Percentiles rank a stretch among this genome's conserved stretches.
Conservation (phyloP, 2,329 filamentous ascomycete species). For the Penicillium sp. region DNA sequence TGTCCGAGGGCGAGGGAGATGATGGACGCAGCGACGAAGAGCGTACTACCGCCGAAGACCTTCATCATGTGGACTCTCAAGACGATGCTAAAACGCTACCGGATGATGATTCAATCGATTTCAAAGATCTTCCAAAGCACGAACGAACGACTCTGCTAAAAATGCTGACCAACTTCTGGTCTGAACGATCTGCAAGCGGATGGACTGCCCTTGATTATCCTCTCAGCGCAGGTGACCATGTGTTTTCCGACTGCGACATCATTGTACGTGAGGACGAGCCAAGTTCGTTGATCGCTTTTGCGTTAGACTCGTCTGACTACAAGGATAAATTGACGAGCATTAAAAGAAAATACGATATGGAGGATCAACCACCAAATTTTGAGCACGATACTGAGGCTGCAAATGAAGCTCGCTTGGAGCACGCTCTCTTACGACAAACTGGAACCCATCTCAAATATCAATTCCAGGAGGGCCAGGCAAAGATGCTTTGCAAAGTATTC, state of each 20-base stretch:
- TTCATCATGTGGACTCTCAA: conserved; percentile 60
- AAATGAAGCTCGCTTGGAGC: conserved; percentile 77
- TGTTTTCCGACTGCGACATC: conserved; percentile 95
- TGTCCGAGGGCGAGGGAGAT: conserved; percentile 71
- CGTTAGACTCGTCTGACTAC: conserved; percentile 86
- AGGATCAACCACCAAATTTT: conserved; percentile 30
- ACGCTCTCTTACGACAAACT: conserved; percentile 78
- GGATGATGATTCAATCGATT: conserved; percentile 59
- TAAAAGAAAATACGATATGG: conserved; percentile 40
- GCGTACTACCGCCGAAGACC: conserved; percentile 68
- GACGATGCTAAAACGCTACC: conserved; percentile 57
- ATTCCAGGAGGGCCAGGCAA: conserved; percentile 89
- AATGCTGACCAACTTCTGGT: conserved; percentile 97
- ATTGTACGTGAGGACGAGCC: conserved; percentile 97
- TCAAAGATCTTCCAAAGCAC: conserved; percentile 82
- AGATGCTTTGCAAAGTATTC: conserved; percentile 97
- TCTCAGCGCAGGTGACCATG: conserved; percentile 82
- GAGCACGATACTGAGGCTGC: conserved; percentile 46
- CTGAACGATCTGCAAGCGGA: conserved; percentile 91
- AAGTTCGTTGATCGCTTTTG: conserved; percentile 92
- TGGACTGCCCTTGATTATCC: conserved; percentile 95
- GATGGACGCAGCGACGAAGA: conserved; percentile 73
- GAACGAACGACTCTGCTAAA: conserved; percentile 93
- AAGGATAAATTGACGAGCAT: conserved; percentile 70
- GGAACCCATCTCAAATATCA: conserved; percentile 96